Conservation (phyloP, 768 basidiomycete species). For the Lentinula aciculospora region DNA sequence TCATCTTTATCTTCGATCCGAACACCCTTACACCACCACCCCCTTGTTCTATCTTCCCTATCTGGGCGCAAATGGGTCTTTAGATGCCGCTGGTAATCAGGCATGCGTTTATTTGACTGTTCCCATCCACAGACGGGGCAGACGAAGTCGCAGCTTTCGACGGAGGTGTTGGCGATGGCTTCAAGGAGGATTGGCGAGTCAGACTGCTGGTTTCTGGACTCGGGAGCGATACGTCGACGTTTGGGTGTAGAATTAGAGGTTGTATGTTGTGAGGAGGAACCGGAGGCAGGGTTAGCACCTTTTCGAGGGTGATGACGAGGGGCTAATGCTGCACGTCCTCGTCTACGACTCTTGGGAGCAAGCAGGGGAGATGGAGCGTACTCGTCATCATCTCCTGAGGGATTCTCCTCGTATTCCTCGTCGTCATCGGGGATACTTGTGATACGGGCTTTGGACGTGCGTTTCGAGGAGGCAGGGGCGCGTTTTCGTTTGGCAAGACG, state of each 20-base stretch:
- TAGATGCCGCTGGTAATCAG: constrained; percentile 57
- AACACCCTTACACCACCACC: constrained; percentile 37
- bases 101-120: constrained; percentile 43
- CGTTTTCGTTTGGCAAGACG: neutral
- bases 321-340: constrained; percentile 1
- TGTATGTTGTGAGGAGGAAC: constrained; percentile 1
- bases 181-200: constrained; percentile 17
- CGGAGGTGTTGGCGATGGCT: constrained; percentile 14
- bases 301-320: neutral
- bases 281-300: neutral
- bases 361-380: constrained; percentile 34
- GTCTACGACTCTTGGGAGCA: constrained; percentile 27
- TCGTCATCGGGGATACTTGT: constrained; percentile 6
- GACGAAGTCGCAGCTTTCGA: constrained; percentile 22
- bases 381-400: constrained; percentile 33
- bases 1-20: constrained; percentile 14
- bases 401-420: constrained; percentile 29
- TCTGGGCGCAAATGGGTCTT: constrained; percentile 47
- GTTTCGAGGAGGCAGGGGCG: constrained; percentile 3
- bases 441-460: neutral
- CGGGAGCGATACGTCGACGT: constrained; percentile 26
- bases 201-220: constrained; percentile 43
- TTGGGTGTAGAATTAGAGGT: constrained; percentile 12
- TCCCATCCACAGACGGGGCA: constrained; percentile 46
- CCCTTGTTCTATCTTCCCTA: constrained; percentile 27